Evolutionary conservation across 257 asterid species (phyloP).

Genomic region (Plantago ovata): DNA sequence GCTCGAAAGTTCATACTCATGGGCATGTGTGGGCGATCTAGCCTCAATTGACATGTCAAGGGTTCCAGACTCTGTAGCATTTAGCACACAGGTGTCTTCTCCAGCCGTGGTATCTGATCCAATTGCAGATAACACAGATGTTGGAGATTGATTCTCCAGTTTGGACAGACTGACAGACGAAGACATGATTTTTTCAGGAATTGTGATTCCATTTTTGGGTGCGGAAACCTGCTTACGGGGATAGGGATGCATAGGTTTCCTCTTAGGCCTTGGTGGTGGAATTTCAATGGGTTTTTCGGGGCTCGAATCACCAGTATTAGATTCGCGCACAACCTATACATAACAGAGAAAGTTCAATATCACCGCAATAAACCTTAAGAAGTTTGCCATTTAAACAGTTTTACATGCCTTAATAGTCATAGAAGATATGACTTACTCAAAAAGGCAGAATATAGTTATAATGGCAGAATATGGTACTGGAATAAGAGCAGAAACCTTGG

Average conservation of each 20-base stretch:
- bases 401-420: constrained; percentile 46
- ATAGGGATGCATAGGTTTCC: constrained; percentile 93
- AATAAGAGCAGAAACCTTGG: constrained; percentile 76
- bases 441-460: constrained; percentile 38
- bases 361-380: background rate
- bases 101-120: constrained; percentile 52
- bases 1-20: constrained; percentile 34
- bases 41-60: constrained; percentile 17
- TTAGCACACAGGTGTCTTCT: constrained; percentile 32
- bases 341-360: constrained; percentile 9
- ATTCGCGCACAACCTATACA: constrained; percentile 74
- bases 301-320: constrained; percentile 39
- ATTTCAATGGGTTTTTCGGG: constrained; percentile 63
- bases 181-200: constrained; percentile 33
- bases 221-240: constrained; percentile 70
- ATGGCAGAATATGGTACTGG: constrained; percentile 41
- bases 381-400: background rate
- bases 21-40: constrained; percentile 15
- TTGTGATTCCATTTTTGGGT: constrained; percentile 25
- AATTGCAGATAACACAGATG: constrained; percentile 57
- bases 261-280: constrained; percentile 98
- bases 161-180: constrained; percentile 26
- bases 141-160: constrained; percentile 70
- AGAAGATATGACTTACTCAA: constrained; percentile 48
- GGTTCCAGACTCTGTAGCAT: constrained; percentile 46